Evolutionary conservation across 2,329 filamentous ascomycete genomes (phyloP), one percentile per base, ranked within the genome.

Genomic region (Lachnellula hyalina): DNA sequence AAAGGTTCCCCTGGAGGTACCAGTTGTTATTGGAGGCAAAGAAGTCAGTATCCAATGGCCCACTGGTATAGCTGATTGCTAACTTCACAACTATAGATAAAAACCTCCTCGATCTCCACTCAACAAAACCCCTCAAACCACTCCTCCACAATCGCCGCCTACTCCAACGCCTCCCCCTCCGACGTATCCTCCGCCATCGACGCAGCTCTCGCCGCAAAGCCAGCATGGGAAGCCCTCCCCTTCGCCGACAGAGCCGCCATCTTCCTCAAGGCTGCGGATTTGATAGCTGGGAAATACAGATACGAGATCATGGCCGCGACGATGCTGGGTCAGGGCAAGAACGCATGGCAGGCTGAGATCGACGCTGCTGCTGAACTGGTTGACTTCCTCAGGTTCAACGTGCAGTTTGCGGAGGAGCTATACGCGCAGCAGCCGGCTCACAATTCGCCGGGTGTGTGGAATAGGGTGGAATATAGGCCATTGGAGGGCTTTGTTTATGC

Each of bases 401-500:
- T 40, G 15, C 36, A 40, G 17, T 15, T n/a, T 15, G 36, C 36
- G 5, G 14, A n/a, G 15, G 17, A 40, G 14, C 14, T 40, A 3
- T 40, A n/a, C 9, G 36, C 36, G 36, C 15, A 40, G 15, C 36
- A 40, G 17, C 36, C 36, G 6, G 17, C 14, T 15, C 14, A n/a
- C n/a, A 15, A 40, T 17, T 97, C 89, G 2, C 76, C 87, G 1
- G 90, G 90, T 40, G 82, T 96, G 38, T 96, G 92, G 92, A 96
- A 96, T 74, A 84, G 92, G 42, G 81, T 91, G 57, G 92, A 96
- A 74, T 86, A 96, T 77, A 82, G 92, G 40, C 86, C 93, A 17
- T 82, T 97, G 3, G 92, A 97, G 72, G 92, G 92, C 17, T 96
- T 97, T 72, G 90, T 97, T 59, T 96, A 96, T 71, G 93, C 92